Base-by-base conservation (phyloP, 352 stramenopile species). In the Pythium biforme region DNA sequence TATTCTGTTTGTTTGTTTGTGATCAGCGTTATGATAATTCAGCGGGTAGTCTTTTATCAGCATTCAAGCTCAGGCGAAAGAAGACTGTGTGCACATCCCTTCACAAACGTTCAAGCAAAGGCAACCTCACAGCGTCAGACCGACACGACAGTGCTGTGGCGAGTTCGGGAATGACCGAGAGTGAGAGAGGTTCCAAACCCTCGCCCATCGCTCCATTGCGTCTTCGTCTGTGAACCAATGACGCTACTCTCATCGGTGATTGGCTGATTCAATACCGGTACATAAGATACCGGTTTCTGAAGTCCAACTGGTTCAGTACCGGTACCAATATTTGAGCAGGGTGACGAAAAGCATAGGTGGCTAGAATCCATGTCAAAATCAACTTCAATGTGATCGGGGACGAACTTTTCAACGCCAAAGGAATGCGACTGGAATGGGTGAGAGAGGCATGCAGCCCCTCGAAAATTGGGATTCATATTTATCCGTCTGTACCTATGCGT, bases 41-140 rank as follows among this genome's bases (percentile, higher is more conserved):
- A 66, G 59, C 59, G 59, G 59, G 51, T 65, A 66, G 59, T 59
- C 59, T 66, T 66, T 45, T 57, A 31, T 66, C 59, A 59, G 59
- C 59, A 66, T 55, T 58, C 48, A 27, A 55, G 57, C 57, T 66
- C 59, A 66, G 59, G 59, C 59, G 59, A 66, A 66, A 66, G 59
- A 66, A 66, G 59, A 66, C 59, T 66, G 59, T 66, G 59, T 66
- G 33, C 59, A 66, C 39, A 66, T 66, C 59, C 22, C 41, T 55
- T 66, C 59, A 58, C 59, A 66, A 50, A 43, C 19, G 4, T n/a
- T 43, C n/a, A 8, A 37, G 15, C 6, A 43, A 10, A 43, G 5
- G 12, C 37, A 20, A 43, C 31, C 31, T n/a, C n/a, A n/a, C n/a
- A n/a, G n/a, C n/a, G n/a, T n/a, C n/a, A n/a, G n/a, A n/a, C n/a